Conservation (phyloP, 768 basidiomycete species). For the Cystoderma amianthinum region DNA sequence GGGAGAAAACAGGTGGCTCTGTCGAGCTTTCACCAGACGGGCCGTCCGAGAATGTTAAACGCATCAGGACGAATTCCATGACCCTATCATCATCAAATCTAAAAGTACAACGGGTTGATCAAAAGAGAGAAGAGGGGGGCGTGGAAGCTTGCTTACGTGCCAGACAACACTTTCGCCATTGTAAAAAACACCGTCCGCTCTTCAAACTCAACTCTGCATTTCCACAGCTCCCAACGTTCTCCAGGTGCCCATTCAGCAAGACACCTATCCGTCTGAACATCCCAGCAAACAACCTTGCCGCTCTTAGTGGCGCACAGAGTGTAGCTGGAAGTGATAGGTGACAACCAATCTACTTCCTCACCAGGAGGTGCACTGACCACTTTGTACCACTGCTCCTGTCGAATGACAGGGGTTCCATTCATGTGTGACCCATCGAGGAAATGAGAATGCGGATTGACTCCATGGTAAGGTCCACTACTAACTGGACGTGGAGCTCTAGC, state of each 20-base stretch:
- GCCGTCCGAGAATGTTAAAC: conserved; percentile 50
- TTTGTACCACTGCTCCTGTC: conserved; percentile 48
- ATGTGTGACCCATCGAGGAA: conserved; percentile 35
- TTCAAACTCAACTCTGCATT: conserved; percentile 72
- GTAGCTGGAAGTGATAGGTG: conserved; percentile 70
- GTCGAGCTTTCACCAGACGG: conserved; percentile 29
- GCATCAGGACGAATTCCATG: conserved; percentile 71
- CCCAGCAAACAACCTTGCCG: conserved; percentile 75
- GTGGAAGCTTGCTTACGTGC: conserved; percentile 29
- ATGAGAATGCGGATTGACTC: conserved; percentile 25
- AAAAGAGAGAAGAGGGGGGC: not conserved
- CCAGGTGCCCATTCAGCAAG: conserved; percentile 67
- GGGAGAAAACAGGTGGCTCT: conserved; percentile 43
- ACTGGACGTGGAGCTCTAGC: conserved; percentile 50
- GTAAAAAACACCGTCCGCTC: conserved; percentile 66
- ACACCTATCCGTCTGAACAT: conserved; percentile 52
- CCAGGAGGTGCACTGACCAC: conserved; percentile 58
- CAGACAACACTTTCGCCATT: conserved; percentile 58
- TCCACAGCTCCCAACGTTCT: conserved; percentile 66
- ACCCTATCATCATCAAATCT: conserved; percentile 56
- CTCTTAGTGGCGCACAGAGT: conserved; percentile 74
- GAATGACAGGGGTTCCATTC: conserved; percentile 4
- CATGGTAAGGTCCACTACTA: conserved; percentile 17
- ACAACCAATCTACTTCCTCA: conserved; percentile 72
- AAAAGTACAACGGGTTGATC: conserved; percentile 2